Evolutionary conservation across 2,329 filamentous ascomycete genomes (phyloP).

Genomic region (Malbranchea cinnamomea): DNA sequence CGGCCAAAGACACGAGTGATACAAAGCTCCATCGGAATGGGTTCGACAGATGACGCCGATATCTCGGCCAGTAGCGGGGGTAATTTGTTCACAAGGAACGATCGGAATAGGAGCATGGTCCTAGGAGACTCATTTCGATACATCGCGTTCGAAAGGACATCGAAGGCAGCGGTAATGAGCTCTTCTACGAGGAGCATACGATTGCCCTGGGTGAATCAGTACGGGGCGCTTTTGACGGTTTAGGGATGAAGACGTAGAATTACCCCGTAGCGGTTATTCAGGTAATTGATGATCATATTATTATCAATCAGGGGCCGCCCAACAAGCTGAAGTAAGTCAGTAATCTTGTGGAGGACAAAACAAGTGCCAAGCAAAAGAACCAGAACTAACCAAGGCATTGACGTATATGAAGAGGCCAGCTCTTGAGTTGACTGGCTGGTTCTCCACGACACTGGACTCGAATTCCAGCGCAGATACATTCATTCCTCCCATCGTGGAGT

Average conservation of each 20-base stretch:
- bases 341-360: slow-evolving; percentile 1
- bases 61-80: slow-evolving; percentile 47
- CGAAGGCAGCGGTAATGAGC: slow-evolving; percentile 75
- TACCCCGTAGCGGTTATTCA: slow-evolving; percentile 74
- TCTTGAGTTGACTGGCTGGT: slow-evolving; percentile 59
- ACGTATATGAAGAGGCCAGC: slow-evolving; percentile 76
- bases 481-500: slow-evolving; percentile 27
- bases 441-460: slow-evolving; percentile 42
- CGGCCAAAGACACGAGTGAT: slow-evolving; percentile 51
- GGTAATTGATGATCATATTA: slow-evolving; percentile 56
- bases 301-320: slow-evolving; percentile 77
- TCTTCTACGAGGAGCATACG: slow-evolving; percentile 64
- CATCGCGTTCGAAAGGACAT: slow-evolving; percentile 74
- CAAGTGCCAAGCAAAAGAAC: no score
- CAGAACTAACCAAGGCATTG: slow-evolving; percentile 54
- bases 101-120: slow-evolving; percentile 59
- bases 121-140: slow-evolving; percentile 50
- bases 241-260: slow-evolving; percentile 12
- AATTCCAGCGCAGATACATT: slow-evolving; percentile 37
- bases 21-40: slow-evolving; percentile 46
- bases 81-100: slow-evolving; percentile 67
- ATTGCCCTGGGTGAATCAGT: slow-evolving; percentile 43
- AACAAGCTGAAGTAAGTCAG: slow-evolving; percentile 47
- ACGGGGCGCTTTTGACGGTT: not conserved
- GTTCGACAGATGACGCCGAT: slow-evolving; percentile 41